phyloP scores from a whole-genome alignment of 1,139 yeast species.

The Kurtzmaniella quercitrusa region DNA sequence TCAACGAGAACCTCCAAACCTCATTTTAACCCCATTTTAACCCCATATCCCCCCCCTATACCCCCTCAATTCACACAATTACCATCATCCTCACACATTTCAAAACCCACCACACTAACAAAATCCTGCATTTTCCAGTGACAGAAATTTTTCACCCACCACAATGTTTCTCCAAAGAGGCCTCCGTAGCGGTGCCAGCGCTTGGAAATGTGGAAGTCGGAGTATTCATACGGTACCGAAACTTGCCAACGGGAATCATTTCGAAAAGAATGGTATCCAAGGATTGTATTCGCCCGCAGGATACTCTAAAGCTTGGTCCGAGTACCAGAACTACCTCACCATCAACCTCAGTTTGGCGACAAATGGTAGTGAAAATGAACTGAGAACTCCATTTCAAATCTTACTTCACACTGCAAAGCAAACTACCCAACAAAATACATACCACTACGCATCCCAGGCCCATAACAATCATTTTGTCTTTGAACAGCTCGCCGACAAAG shows the following conservation, averaged over 20 bases:
- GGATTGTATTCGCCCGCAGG: constrained; percentile 71
- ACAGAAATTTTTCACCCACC: neutral
- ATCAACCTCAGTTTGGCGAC: constrained; percentile 70
- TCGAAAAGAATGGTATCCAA: constrained; percentile 52
- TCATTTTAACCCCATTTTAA: no score
- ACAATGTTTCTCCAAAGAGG: neutral
- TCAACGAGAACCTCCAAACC: no score
- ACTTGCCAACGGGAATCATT: constrained; percentile 39
- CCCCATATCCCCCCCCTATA: neutral
- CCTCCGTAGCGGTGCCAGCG: neutral
- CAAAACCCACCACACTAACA: neutral
- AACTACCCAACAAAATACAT: constrained; percentile 64
- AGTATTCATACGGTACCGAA: constrained; percentile 64
- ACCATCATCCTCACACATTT: no score
- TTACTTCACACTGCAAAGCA: constrained; percentile 68
- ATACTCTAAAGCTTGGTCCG: constrained; percentile 71
- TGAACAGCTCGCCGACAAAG: constrained; percentile 50
- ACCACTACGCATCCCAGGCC: constrained; percentile 86
- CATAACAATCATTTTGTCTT: constrained; percentile 90
- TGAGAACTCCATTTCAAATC: constrained; percentile 74
- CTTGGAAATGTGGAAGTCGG: constrained; percentile 14
- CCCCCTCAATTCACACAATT: neutral
- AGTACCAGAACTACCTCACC: constrained; percentile 69
- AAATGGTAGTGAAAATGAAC: constrained; percentile 75
- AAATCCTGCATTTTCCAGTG: neutral